A percentile compares a stretch with the other conserved stretches of the same genome.
These are phyloP conservation scores for Botrytis medusae DNA, from an alignment of 2,329 filamentous ascomycete species.

Conservation along the genomic window DNA sequence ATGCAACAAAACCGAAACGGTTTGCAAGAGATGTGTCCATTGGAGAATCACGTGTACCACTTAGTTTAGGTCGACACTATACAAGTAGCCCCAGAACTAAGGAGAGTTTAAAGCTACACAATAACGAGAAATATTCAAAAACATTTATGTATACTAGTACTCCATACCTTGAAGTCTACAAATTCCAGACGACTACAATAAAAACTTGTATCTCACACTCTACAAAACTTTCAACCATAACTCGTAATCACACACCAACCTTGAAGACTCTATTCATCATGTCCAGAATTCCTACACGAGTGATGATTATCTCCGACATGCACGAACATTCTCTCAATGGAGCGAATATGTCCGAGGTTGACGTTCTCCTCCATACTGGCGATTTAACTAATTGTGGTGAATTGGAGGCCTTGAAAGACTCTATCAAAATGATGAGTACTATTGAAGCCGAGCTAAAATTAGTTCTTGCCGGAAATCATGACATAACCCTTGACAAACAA, in stretches of 20 bases:
- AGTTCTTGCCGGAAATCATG: constrained; percentile 63
- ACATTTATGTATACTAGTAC: neutral
- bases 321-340: constrained; percentile 30
- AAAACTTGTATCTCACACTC: no score
- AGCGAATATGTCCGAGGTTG: constrained; percentile 31
- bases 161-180: neutral
- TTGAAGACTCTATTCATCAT: constrained; percentile 20
- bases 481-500: constrained; percentile 41
- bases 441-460: constrained; percentile 58
- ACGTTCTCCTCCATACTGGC: constrained; percentile 44
- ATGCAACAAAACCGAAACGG: neutral
- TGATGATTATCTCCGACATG: constrained; percentile 34
- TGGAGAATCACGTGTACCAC: neutral
- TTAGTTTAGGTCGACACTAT: neutral
- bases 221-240: neutral
- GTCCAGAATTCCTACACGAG: constrained; percentile 24
- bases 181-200: no score
- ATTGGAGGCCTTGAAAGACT: constrained; percentile 33
- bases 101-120: neutral
- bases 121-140: neutral
- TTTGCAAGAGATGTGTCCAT: neutral
- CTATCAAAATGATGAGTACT: constrained; percentile 33
- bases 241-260: neutral
- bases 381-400: constrained; percentile 41
- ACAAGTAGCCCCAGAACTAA: neutral